Conservation (phyloP, 2,329 filamentous ascomycete species). For the Penicillium concentricum region DNA sequence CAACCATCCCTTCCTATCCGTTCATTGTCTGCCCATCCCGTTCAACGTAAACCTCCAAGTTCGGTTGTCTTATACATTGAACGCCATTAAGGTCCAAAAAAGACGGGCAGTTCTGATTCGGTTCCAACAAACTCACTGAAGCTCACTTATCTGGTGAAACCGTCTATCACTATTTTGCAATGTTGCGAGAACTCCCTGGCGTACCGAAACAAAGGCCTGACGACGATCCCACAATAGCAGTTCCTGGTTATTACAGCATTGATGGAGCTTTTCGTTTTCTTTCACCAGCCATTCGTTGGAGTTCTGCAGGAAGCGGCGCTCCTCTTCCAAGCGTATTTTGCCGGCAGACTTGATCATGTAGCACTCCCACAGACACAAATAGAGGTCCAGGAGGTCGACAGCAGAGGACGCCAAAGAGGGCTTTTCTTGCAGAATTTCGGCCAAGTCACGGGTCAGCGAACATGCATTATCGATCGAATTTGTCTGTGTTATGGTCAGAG, state of each 20-base stretch:
- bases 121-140: background rate
- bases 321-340: conserved; percentile 6
- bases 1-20: background rate
- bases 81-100: too few species aligned
- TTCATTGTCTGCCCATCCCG: too few species aligned
- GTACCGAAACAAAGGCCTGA: background rate
- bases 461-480: conserved; percentile 24
- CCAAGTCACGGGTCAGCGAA: background rate
- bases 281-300: background rate
- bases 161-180: background rate
- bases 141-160: background rate
- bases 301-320: background rate
- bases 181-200: background rate
- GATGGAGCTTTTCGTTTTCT: background rate
- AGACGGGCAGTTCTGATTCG: background rate
- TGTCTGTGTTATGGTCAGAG: too few species aligned
- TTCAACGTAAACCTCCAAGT: too few species aligned
- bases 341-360: conserved; percentile 5
- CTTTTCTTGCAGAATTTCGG: background rate
- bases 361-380: conserved; percentile 9
- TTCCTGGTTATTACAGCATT: conserved; percentile 1
- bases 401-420: background rate
- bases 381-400: background rate
- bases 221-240: background rate
- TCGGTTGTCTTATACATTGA: too few species aligned